Evolutionary conservation across 371 early-diverging fungal genomes (phyloP), one percentile per base, ranked within the genome.

Genomic region (Phascolomyces articulosus): DNA sequence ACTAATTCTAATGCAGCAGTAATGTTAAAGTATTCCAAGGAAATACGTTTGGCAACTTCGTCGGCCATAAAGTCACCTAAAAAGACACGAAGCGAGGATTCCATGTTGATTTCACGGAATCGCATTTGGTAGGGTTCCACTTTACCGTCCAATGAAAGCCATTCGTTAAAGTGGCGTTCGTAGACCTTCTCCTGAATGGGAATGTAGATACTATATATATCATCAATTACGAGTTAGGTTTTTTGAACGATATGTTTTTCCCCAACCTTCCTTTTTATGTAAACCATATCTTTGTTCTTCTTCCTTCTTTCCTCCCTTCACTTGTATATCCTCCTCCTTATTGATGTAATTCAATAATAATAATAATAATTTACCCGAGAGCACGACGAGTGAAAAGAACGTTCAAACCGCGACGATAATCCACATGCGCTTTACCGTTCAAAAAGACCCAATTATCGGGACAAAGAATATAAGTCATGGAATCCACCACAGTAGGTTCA

Each of bases 1-100:
- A 84, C 85, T 51, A 84, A 74, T 60, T 84, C 82, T 26, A 84
- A 63, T 2, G 85, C 85, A 40, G 85, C 83, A 21, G 85, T 84
- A 60, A 84, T 82, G 34, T 80, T 77, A 62, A 80, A 80, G 54
- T 82, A 84, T 29, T 79, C 76, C 53, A 74, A 64, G 18, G 85
- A 84, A 59, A 82, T 83, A 18, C 69, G 70, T 26, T 63, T 40
- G 6, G 80, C 81, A 8, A 79, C 77, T 13, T 79, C 71, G 28
- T 78, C 77, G 6, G 76, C 70, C 72, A 84, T 80, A 57, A 71
- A 72, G 54, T 77, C 73, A 40, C 85, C 85, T 64, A 82, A 63
- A 38, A 84, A 84, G 29, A 84, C 85, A 65, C 80, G 78, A 54
- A 83, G 72, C 20, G 83, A 83, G 0, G 78, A 65, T 64, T 83